A percentile compares a stretch with the other conserved stretches of the same genome.
Evolutionary conservation across 1,284 basidiomycete species (phyloP).

Genomic region (Papiliotrema nemorosa): DNA sequence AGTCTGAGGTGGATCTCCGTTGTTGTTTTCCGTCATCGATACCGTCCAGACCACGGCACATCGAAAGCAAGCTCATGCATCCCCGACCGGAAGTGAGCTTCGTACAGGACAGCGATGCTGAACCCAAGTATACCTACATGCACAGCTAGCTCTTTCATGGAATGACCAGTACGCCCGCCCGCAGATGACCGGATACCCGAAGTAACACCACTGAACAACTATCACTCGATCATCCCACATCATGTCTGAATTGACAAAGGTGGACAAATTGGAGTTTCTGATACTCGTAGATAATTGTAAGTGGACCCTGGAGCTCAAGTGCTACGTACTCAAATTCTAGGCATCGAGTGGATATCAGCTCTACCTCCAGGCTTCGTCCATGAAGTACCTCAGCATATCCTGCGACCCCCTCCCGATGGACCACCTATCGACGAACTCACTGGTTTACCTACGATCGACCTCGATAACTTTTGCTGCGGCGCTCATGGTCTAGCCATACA

Average conservation of each 20-base stretch:
- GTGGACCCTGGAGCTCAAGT: background rate
- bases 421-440: conserved; percentile 57
- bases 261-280: conserved; percentile 39
- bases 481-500: conserved; percentile 76
- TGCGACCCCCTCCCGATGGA: conserved; percentile 46
- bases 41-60: too few species aligned
- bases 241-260: conserved; percentile 15
- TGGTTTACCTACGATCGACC: conserved; percentile 63
- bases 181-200: too few species aligned
- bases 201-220: too few species aligned
- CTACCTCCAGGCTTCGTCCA: conserved; percentile 71
- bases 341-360: conserved; percentile 58
- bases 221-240: too few species aligned
- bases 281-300: conserved; percentile 41
- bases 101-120: too few species aligned
- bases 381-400: conserved; percentile 63
- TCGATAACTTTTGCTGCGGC: conserved; percentile 74
- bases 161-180: too few species aligned
- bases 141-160: too few species aligned
- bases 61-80: too few species aligned
- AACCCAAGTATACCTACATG: too few species aligned
- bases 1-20: too few species aligned
- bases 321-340: conserved; percentile 3
- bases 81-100: too few species aligned
- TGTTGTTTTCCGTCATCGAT: too few species aligned